Conservation (phyloP, 2,329 filamentous ascomycete genomes). For the Penicillium sp. region DNA sequence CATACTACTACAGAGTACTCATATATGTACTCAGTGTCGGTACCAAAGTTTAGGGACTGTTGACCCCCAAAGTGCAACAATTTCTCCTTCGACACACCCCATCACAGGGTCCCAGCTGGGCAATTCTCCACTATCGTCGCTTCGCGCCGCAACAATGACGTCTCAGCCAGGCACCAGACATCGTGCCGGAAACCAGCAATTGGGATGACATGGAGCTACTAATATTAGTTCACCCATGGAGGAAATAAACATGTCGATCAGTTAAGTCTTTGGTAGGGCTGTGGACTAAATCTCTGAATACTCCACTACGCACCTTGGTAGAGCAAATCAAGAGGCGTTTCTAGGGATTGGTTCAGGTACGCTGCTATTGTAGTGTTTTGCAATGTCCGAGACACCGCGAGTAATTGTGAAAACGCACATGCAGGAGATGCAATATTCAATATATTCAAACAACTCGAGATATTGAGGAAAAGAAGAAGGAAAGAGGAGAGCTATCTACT, state of each 20-base stretch:
- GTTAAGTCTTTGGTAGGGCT: background rate
- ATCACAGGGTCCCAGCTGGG: too few relatives aligned
- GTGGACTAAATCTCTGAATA: background rate
- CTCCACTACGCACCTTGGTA: background rate
- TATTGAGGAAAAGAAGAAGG: too few relatives aligned
- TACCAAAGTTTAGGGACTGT: too few relatives aligned
- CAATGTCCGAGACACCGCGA: background rate
- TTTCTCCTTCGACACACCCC: background rate
- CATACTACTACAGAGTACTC: too few relatives aligned
- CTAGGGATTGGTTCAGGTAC: background rate
- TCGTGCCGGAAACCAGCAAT: background rate
- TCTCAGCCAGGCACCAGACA: too few relatives aligned
- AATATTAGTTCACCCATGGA: background rate
- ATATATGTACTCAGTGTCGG: too few relatives aligned
- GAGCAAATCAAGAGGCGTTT: background rate
- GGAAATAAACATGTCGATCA: background rate
- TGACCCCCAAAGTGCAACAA: background rate
- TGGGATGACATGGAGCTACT: background rate
- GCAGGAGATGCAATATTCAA: too few relatives aligned
- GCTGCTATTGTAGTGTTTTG: background rate
- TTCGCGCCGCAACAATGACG: too few relatives aligned
- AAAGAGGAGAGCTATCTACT: too few relatives aligned
- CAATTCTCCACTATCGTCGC: background rate
- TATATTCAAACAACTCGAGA: too few relatives aligned
- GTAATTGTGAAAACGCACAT: too few relatives aligned